Evolutionary conservation across 768 basidiomycete species (phyloP), one percentile per base, ranked within the genome.

Genomic region (Suillus variegatus): DNA sequence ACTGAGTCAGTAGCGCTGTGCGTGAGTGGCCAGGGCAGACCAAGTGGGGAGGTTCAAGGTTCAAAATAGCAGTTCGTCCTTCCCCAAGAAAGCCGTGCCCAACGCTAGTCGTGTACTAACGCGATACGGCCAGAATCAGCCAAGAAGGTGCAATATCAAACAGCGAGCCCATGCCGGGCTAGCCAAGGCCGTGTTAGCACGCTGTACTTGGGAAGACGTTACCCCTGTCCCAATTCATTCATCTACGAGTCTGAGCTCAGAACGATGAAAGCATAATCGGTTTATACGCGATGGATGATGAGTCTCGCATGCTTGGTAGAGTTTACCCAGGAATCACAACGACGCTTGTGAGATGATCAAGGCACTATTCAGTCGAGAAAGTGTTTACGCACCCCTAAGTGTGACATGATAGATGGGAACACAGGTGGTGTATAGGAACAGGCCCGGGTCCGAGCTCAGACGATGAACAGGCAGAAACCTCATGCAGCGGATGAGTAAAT

Each of bases 381-480:
- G 22, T 12, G 57, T 41, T 20, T 22, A 60, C 25, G 9, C 40
- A 41, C 57, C 57, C 57, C 57, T 60, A 41, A 14, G 57, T 58
- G 22, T 56, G 57, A 58, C 9, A 20, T n/a, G 32, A 32, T 55
- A 35, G 18, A 55, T 55, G 32, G 32, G 32, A 55, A 55, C 16
- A 54, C 28, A 28, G 9, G 52, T 32, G 36, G 25, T 12, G 14
- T 10, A 22, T 14, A 38, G 35, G 55, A n/a, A 56, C 35, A 57
- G 13, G n/a, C 36, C 36, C 40, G 20, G 20, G 6, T 6, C 40
- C 40, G 10, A 60, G 25, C 25, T 41, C 40, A 60, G 57, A 55
- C 52, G 57, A 60, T 20, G 35, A 25, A 28, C 57, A 60, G 40
- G 40, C 57, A 60, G 57, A 25, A 60, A 60, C 57, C 57, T 60